Base-by-base conservation (phyloP, 2,329 filamentous ascomycete genomes). In the Nannizziopsis barbatae region DNA sequence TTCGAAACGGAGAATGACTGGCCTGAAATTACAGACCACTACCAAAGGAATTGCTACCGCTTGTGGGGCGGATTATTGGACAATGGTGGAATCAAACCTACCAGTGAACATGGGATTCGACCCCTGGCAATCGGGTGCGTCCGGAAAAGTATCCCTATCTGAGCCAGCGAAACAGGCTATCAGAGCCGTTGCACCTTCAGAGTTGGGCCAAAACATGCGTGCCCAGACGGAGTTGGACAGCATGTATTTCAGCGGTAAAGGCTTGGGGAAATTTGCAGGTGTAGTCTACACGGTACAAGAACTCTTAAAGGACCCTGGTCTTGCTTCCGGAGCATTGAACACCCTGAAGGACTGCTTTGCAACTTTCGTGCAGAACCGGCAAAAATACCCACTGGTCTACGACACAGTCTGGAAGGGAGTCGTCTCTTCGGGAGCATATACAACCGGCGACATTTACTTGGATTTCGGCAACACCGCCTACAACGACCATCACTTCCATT, bases 241-340 rank as follows among this genome's bases (percentile, higher is more conserved):
- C 33, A 89, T 95, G 80, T 96, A 96, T 66, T 95, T 83, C 65
- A 85, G 84, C 56, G 92, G 92, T 57, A 96, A 90, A 72, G 83
- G 80, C 1, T 68, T 92, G 14, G 83, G 81, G 53, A 90, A 90
- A 62, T 89, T 87, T 63, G 85, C 83, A 0, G 71, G 72, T 12
- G 70, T 89, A 22, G 67, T 86, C 35, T 81, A 84, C 57, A 76
- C 80, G 0, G 72, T 81, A 37, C 71, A 80, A 51, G 75, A 84
- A 54, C 65, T 90, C 52, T 64, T 84, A 5, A 71, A 73, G 9
- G 76, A 87, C 55, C 63, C 67, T 32, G 67, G 65, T 2, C 62
- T 84, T 27, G 79, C 79, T 0, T 69, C 76, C 51, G 67, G 69
- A 5, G 80, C 80, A 0, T 64, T 89, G 42, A 63, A 63, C 2